Conservation (phyloP, 23 red algal species). For the Gracilaria domingensis region DNA sequence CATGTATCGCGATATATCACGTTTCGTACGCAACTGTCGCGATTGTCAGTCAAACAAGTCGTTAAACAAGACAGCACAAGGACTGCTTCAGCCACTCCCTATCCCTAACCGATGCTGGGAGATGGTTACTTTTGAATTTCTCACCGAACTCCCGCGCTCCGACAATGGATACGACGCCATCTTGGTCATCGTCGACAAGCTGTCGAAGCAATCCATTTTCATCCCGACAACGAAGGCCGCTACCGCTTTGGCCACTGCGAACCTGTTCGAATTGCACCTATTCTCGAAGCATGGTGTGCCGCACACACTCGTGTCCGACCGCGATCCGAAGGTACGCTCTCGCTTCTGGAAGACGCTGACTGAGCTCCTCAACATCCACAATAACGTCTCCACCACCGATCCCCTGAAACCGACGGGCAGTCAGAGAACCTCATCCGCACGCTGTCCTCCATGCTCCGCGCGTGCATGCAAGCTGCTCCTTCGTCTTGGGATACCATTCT, state of each 20-base stretch:
- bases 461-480: too few relatives aligned
- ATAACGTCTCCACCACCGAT: background rate
- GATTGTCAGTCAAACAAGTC: background rate
- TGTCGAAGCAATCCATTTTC: conserved; percentile 7
- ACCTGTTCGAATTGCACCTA: background rate
- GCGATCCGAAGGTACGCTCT: background rate
- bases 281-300: conserved; percentile 20
- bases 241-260: background rate
- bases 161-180: background rate
- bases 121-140: conserved; percentile 44
- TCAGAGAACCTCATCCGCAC: background rate
- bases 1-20: conserved; percentile 7
- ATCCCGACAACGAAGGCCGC: background rate
- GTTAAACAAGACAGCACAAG: too few relatives aligned
- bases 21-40: background rate
- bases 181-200: conserved; percentile 9
- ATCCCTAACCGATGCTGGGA: conserved; percentile 28
- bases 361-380: background rate
- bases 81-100: conserved; percentile 21
- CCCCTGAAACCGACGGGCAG: background rate
- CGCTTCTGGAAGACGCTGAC: background rate
- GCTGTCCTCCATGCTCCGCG: too few relatives aligned
- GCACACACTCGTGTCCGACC: background rate
- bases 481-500: too few relatives aligned
- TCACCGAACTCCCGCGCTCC: conserved; percentile 13